Conservation (phyloP, 179 eudicot genomes). For the Patellifolia procumbens region DNA sequence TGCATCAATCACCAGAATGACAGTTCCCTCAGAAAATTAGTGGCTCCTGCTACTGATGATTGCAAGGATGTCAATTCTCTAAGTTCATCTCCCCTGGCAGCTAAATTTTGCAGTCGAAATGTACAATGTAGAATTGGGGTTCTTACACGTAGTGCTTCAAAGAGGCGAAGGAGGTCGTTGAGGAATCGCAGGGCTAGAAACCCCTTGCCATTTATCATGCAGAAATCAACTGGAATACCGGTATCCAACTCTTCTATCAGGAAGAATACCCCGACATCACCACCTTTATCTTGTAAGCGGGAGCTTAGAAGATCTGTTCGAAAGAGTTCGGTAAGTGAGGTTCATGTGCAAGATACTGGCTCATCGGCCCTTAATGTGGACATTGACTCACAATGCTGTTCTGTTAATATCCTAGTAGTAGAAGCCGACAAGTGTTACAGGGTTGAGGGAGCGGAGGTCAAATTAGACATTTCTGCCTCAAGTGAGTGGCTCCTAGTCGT, state of each 20-base stretch:
- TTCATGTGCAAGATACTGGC: conserved; percentile 34
- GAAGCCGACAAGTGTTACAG: conserved; percentile 75
- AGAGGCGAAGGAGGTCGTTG: conserved; percentile 69
- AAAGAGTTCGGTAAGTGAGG: conserved; percentile 32
- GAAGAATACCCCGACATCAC: conserved; percentile 25
- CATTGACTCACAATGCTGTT: conserved; percentile 49
- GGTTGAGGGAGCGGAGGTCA: conserved; percentile 54
- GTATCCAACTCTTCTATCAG: conserved; percentile 30
- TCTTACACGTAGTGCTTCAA: conserved; percentile 45
- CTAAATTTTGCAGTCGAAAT: conserved; percentile 33
- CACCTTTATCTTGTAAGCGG: conserved; percentile 29
- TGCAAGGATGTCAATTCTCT: conserved; percentile 26
- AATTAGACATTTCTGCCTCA: conserved; percentile 50
- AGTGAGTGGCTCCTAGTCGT: conserved; percentile 70
- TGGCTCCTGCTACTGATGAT: conserved; percentile 27
- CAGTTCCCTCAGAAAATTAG: neutral
- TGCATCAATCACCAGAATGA: conserved; percentile 26
- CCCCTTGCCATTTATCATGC: conserved; percentile 39
- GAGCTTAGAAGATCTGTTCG: conserved; percentile 36
- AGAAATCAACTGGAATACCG: conserved; percentile 38
- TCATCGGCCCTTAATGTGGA: conserved; percentile 40
- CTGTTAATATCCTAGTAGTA: conserved; percentile 59
- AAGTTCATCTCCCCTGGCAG: conserved; percentile 21
- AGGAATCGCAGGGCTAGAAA: conserved; percentile 57
- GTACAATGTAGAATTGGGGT: conserved; percentile 40